Percentiles rank a stretch among this genome's conserved stretches.
Evolutionary conservation across 768 basidiomycete species (phyloP).

Genomic region (Hygrocybe punicea): DNA sequence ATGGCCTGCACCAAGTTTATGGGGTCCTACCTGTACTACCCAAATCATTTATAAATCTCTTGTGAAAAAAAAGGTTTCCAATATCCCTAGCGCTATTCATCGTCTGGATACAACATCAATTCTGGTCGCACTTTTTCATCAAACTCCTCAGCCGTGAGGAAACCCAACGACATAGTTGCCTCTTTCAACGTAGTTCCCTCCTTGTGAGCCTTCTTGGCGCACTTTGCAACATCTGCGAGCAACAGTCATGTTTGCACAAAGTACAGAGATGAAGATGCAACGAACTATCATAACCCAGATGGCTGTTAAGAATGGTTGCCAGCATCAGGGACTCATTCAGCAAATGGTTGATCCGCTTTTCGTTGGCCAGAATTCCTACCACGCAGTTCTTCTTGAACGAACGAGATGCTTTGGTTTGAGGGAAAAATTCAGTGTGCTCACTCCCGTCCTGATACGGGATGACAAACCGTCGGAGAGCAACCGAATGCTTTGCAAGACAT

Average conservation of each 20-base stretch:
- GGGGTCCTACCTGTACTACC: background rate
- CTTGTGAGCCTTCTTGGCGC: conserved; percentile 99
- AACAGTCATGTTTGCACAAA: conserved; percentile 10
- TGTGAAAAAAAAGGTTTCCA: background rate
- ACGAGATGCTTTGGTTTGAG: conserved; percentile 54
- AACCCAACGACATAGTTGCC: conserved; percentile 84
- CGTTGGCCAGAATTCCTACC: conserved; percentile 93
- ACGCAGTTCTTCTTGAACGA: conserved; percentile 98
- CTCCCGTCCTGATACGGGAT: conserved; percentile 1
- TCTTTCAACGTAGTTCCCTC: conserved; percentile 96
- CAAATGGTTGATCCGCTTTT: conserved; percentile 83
- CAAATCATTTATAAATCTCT: background rate
- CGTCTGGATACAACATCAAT: conserved; percentile 75
- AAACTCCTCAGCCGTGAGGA: conserved; percentile 87
- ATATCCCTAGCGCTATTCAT: background rate
- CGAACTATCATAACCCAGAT: conserved; percentile 96
- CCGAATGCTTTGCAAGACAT: conserved; percentile 93
- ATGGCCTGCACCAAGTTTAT: background rate
- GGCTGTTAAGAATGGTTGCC: conserved; percentile 94
- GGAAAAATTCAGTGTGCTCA: conserved; percentile 4
- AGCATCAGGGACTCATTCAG: conserved; percentile 97
- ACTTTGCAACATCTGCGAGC: conserved; percentile 85
- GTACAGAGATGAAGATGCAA: conserved; percentile 15
- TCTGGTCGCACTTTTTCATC: conserved; percentile 91
- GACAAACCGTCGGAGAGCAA: conserved; percentile 81